Evolutionary conservation across 2,329 filamentous ascomycete genomes (phyloP).

Genomic region (Cytospora schulzeri): DNA sequence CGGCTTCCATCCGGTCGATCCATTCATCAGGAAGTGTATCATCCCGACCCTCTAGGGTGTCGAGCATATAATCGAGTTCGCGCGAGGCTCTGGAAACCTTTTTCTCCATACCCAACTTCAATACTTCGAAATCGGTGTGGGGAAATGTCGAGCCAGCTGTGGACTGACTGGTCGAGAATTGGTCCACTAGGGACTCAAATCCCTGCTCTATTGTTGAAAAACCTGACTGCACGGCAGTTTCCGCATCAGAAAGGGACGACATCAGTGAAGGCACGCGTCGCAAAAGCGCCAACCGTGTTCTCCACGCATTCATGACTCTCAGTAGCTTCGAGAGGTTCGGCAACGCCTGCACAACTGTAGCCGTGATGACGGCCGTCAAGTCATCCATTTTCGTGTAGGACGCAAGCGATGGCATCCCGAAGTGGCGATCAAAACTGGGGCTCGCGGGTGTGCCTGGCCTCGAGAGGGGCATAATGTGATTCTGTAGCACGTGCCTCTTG

Average conservation of each 20-base stretch:
- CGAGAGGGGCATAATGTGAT: constrained; percentile 69
- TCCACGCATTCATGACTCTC: constrained; percentile 76
- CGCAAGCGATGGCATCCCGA: constrained; percentile 45
- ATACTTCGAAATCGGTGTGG: constrained; percentile 55
- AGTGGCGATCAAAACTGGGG: constrained; percentile 38
- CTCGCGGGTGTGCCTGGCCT: constrained; percentile 52
- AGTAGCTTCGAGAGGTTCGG: constrained; percentile 77
- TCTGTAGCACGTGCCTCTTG: constrained; percentile 82
- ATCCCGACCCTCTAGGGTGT: constrained; percentile 78
- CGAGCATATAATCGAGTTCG: constrained; percentile 81
- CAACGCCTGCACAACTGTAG: constrained; percentile 85
- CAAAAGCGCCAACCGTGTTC: constrained; percentile 72
- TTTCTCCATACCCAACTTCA: constrained; percentile 64
- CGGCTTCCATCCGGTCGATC: constrained; percentile 81
- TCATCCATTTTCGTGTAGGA: constrained; percentile 79
- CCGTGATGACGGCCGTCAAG: constrained; percentile 85
- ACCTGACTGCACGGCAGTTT: constrained; percentile 64
- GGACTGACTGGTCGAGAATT: constrained; percentile 21
- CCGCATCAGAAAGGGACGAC: constrained; percentile 64
- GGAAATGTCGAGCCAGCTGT: constrained; percentile 38
- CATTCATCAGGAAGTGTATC: constrained; percentile 85
- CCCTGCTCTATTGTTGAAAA: constrained; percentile 60
- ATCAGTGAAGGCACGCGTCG: constrained; percentile 72
- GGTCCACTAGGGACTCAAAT: constrained; percentile 29
- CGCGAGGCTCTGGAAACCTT: constrained; percentile 72